Evolutionary conservation across 2,329 filamentous ascomycete genomes (phyloP).

Genomic region (Mariannaea sp.): DNA sequence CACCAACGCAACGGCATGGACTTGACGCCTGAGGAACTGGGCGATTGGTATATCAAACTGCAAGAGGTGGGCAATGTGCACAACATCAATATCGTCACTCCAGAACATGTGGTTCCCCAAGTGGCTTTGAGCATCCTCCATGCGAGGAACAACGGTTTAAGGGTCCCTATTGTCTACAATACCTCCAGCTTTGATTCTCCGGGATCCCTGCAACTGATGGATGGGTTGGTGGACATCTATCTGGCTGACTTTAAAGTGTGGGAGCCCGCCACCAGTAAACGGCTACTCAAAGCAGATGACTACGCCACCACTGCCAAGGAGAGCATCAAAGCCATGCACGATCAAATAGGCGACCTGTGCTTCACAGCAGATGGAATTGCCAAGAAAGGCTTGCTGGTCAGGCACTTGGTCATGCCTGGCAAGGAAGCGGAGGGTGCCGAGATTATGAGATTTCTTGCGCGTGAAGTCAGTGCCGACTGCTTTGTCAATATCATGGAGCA

Average conservation of each 20-base stretch:
- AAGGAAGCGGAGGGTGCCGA: conserved; percentile 72
- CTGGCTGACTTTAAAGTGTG: conserved; percentile 89
- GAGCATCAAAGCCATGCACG: conserved; percentile 79
- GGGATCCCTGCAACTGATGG: conserved; percentile 71
- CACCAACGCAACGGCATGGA: conserved; percentile 83
- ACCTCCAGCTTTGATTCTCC: conserved; percentile 81
- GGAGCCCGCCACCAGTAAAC: conserved; percentile 66
- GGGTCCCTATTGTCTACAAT: conserved; percentile 81
- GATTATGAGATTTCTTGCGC: conserved; percentile 78
- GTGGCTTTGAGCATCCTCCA: conserved; percentile 77
- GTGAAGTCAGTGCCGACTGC: conserved; percentile 72
- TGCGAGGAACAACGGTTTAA: conserved; percentile 71
- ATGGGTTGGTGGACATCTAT: conserved; percentile 84
- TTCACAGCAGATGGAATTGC: conserved; percentile 83
- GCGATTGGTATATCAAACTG: conserved; percentile 81
- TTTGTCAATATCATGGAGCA: conserved; percentile 92
- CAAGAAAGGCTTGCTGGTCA: conserved; percentile 74
- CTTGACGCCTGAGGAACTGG: conserved; percentile 77
- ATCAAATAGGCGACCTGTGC: conserved; percentile 80
- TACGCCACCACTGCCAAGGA: conserved; percentile 75
- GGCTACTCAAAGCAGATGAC: conserved; percentile 78
- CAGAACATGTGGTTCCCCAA: conserved; percentile 85
- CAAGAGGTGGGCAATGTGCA: conserved; percentile 81
- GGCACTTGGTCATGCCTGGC: conserved; percentile 86
- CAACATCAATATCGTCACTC: conserved; percentile 87